phyloP scores from a whole-genome alignment of 257 asterid genomes.

The Cinchona pubescens region DNA sequence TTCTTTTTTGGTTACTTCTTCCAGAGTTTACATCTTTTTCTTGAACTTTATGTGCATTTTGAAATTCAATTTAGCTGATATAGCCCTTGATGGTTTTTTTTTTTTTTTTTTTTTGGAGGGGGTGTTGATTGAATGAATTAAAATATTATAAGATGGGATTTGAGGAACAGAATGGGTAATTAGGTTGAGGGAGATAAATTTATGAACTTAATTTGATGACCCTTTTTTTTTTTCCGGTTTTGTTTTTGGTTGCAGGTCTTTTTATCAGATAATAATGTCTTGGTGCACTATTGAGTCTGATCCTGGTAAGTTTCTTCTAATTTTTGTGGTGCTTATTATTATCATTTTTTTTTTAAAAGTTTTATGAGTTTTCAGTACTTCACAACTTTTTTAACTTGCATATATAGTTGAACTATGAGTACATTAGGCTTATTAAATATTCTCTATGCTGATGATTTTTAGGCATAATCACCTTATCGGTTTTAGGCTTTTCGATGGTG shows the following conservation, averaged over 20 bases:
- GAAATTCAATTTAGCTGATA: neutral
- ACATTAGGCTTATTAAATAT: neutral
- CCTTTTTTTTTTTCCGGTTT: neutral
- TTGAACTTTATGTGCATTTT: too few species aligned
- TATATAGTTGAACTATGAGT: neutral
- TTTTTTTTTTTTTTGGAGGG: too few species aligned
- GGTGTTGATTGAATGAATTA: too few species aligned
- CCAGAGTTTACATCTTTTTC: neutral
- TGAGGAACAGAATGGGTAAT: neutral
- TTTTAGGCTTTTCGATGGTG: neutral
- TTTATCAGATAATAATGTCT: conserved; percentile 53
- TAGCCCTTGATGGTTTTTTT: neutral
- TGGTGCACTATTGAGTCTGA: conserved; percentile 99
- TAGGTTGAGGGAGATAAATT: neutral
- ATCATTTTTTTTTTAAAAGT: neutral
- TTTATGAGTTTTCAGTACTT: neutral
- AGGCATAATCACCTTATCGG: too few species aligned
- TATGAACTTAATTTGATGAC: neutral
- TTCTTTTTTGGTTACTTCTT: too few species aligned
- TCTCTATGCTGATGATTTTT: neutral
- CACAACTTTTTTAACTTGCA: neutral
- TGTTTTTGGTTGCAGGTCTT: conserved; percentile 2
- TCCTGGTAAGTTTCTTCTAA: conserved; percentile 60
- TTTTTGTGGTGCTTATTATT: too few species aligned
- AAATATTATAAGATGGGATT: too few species aligned